Evolutionary conservation across 2,329 filamentous ascomycete genomes (phyloP), one percentile per base, ranked within the genome.

Genomic region (Phaeosphaeriaceae sp.): DNA sequence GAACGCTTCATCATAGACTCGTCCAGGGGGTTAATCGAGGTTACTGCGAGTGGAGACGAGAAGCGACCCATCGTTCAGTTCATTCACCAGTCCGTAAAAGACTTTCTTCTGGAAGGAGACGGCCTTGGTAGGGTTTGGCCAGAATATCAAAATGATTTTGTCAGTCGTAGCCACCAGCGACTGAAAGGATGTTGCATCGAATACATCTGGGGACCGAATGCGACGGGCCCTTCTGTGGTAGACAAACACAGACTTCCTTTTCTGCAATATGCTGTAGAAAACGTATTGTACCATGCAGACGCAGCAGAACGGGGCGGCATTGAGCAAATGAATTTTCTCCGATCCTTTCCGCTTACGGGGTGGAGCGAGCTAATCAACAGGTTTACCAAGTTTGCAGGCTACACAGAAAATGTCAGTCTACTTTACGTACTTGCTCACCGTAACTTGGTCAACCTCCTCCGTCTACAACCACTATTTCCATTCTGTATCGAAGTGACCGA

Each of bases 181-280:
- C 67, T 85, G 5, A 53, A 53, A 28, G 5, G 23, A 11, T 46
- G 35, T 21, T 53, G 51, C 4, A 64, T 73, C 22, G 66, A 52
- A 30, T 59, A 59, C 49, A 61, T 64, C 10, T 3, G 7, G 13
- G 30, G 10, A 6, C 6, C 11, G 59, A 66, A 59, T 24, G 61
- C 70, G 43, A 81, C 15, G 7, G 26, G 9, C 49, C 19, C 19
- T 22, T 22, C 3, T 26, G 19, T 10, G 8, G n/a, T n/a, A n/a
- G 19, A 40, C 19, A 1, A 7, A 50, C 1, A 63, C 21, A 61
- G 15, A 4, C 81, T 77, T 54, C 80, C 83, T 1, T 84, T 87
- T 48, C 69, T 87, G 6, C 60, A 79, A 49, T 85, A 85, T 64
- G 77, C 82, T n/a, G 67, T 77, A 15, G 59, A 69, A 4, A 72